Base-by-base conservation (phyloP, 768 basidiomycete genomes). In the Agrocybe praecox region DNA sequence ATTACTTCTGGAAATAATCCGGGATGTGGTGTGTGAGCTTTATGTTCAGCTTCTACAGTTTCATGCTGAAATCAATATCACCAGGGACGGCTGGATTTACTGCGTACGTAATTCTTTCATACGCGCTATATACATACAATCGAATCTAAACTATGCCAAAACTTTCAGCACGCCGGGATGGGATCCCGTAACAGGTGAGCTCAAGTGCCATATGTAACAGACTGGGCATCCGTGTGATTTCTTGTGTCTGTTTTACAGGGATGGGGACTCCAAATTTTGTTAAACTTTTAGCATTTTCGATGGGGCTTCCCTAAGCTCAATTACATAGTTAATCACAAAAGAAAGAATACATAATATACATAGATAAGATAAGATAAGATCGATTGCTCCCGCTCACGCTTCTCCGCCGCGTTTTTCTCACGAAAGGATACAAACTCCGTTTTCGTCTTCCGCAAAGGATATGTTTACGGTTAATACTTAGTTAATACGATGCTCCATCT, bases 161-260 rank as follows among this genome's bases (percentile, higher is more conserved):
- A 50, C 42, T 33, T 54, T 34, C 53, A 76, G 74, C 14, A 70
- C 72, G 2, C 66, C 61, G 12, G 77, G 77, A 34, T 78, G 76
- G 75, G 75, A 77, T 62, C 77, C 77, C 50, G 76, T 76, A 9
- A 76, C 73, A 52, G 70, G 75, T 69, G 56, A 3, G 66, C n/a
- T n/a, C n/a, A n/a, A n/a, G n/a, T n/a, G n/a, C n/a, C n/a, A n/a
- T n/a, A n/a, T n/a, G n/a, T n/a, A n/a, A n/a, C n/a, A n/a, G n/a
- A n/a, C n/a, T n/a, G n/a, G n/a, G n/a, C n/a, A n/a, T n/a, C n/a
- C 59, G 11, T 22, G 22, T 15, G 36, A 6, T 17, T 36, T 3
- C 10, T 40, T 6, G 9, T 42, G 23, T n/a, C n/a, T n/a, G n/a
- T n/a, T 19, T 19, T 48, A 32, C 43, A 74, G 72, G 74, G 44